These are phyloP conservation scores for Geranium incanum DNA, from an alignment of 441 rosid genomes.

Conservation along the genomic window DNA sequence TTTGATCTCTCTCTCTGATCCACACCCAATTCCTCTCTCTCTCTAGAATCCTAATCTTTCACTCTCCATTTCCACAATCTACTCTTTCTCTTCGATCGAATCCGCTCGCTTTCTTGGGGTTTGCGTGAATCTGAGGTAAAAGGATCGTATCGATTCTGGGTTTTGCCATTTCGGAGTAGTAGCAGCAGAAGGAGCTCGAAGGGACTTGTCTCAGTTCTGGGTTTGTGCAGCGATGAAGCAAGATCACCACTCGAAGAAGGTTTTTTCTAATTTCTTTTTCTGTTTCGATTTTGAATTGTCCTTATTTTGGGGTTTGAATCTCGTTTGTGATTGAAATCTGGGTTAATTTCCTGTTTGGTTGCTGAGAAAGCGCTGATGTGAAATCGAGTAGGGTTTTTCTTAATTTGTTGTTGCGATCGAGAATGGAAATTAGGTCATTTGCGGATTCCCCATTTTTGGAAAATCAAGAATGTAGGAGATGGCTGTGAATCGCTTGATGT, in stretches of 20 bases:
- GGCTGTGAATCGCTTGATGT: not conserved
- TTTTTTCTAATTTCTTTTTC: slow-evolving; percentile 15
- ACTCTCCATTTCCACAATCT: slow-evolving; percentile 1
- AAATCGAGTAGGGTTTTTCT: no score
- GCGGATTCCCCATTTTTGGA: not conserved
- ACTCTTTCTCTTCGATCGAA: not conserved
- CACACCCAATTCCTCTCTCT: slow-evolving; percentile 4
- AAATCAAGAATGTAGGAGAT: not conserved
- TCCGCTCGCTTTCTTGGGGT: not conserved
- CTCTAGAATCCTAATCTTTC: not conserved
- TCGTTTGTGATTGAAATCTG: not conserved
- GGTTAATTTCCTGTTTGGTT: not conserved
- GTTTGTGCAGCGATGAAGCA: slow-evolving; percentile 44
- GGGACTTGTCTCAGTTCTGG: not conserved
- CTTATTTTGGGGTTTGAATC: not conserved
- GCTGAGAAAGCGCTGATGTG: not conserved
- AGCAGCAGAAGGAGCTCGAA: not conserved
- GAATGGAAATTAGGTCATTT: not conserved
- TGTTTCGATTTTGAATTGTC: not conserved
- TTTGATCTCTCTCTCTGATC: not conserved
- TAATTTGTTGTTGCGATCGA: not conserved
- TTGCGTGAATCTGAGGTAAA: not conserved
- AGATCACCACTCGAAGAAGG: slow-evolving; percentile 51
- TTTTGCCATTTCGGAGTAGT: not conserved
- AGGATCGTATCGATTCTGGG: not conserved